A percentile compares a stretch with the other conserved stretches of the same genome.
Conservation (phyloP, 441 rosid species). For the Jatropha multifida region DNA sequence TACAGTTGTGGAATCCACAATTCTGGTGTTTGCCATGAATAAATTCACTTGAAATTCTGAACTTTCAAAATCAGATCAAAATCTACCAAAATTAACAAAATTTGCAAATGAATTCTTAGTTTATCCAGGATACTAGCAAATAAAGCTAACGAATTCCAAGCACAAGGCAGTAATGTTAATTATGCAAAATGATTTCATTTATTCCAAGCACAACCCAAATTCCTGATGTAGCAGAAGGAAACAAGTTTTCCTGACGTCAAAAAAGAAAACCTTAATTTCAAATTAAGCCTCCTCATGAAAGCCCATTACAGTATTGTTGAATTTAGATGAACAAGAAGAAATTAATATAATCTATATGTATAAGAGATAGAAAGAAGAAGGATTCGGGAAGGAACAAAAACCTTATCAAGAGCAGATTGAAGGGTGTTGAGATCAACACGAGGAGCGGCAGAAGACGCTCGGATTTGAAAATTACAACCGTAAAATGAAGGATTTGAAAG, state of each 20-base stretch:
- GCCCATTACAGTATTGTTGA: neutral
- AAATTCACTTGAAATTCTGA: too few species aligned
- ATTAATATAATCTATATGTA: neutral
- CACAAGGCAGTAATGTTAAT: too few species aligned
- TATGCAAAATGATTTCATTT: too few species aligned
- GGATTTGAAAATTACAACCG: neutral
- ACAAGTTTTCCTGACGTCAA: too few species aligned
- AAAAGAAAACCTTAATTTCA: neutral
- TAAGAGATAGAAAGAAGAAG: neutral
- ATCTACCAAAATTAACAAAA: too few species aligned
- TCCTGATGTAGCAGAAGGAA: neutral
- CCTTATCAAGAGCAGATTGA: conserved; percentile 27
- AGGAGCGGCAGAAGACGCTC: conserved; percentile 24
- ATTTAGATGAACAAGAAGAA: neutral
- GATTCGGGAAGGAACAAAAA: neutral
- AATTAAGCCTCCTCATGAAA: neutral
- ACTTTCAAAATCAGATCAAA: too few species aligned
- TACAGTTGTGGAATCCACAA: too few species aligned
- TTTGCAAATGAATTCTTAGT: too few species aligned
- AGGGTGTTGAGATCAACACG: conserved; percentile 22
- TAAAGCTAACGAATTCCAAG: too few species aligned
- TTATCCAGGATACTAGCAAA: too few species aligned
- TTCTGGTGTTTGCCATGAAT: too few species aligned
- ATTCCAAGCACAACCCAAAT: too few species aligned
- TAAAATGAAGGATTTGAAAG: conserved; percentile 3